A percentile compares a stretch with the other conserved stretches of the same genome.
phyloP scores from a whole-genome alignment of 345 rosid genomes.

The Luvunga scandens region DNA sequence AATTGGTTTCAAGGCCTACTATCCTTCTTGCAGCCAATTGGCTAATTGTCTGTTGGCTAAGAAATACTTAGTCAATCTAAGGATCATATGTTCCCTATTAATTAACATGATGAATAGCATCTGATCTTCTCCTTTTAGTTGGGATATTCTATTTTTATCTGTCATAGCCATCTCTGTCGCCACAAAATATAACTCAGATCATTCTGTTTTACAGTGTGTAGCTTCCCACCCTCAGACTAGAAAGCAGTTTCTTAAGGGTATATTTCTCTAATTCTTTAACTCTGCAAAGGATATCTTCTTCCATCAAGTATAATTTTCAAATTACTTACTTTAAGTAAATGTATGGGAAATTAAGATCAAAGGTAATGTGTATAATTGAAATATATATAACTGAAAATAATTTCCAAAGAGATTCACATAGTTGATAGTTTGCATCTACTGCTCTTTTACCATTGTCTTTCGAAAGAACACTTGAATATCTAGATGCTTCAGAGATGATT shows the following conservation, averaged over 20 bases:
- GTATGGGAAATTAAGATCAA: neutral
- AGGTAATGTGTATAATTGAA: neutral
- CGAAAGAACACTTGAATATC: neutral
- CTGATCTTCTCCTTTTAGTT: neutral
- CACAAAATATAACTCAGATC: neutral
- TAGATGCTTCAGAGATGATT: neutral
- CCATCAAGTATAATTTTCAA: neutral
- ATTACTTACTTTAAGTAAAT: neutral
- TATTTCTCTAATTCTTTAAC: conserved; percentile 2
- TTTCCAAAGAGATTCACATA: neutral
- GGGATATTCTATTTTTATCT: no score
- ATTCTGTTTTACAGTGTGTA: conserved; percentile 35
- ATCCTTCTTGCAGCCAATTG: neutral
- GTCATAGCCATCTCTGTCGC: neutral
- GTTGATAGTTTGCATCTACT: neutral
- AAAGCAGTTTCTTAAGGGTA: conserved; percentile 45
- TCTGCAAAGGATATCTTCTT: neutral
- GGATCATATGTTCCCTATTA: neutral
- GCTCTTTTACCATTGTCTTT: neutral
- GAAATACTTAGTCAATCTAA: neutral
- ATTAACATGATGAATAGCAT: neutral
- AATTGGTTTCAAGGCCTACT: neutral
- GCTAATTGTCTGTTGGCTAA: neutral
- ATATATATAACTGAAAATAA: neutral
- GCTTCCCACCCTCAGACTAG: conserved; percentile 58